Conservation (phyloP, 345 rosid genomes). For the Populus davidiana region DNA sequence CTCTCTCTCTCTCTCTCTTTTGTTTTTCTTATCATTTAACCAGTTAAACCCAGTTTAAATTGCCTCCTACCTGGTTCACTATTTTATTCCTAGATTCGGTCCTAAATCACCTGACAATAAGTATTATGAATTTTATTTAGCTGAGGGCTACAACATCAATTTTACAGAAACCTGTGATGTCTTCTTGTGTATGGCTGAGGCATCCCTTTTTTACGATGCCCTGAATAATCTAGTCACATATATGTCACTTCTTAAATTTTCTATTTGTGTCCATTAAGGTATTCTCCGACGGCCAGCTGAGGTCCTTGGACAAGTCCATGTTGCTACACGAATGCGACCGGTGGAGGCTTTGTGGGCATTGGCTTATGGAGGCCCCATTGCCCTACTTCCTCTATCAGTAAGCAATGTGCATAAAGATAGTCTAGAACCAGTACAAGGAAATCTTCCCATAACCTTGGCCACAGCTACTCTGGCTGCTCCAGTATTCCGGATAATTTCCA, state of each 20-base stretch:
- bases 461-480: constrained; percentile 85
- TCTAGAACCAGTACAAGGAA: constrained; percentile 73
- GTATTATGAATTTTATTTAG: neutral
- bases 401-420: constrained; percentile 66
- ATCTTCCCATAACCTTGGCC: constrained; percentile 51
- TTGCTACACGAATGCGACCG: constrained; percentile 81
- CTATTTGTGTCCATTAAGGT: constrained; percentile 46
- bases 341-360: constrained; percentile 95
- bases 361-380: constrained; percentile 96
- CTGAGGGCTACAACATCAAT: neutral
- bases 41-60: neutral
- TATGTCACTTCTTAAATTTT: constrained; percentile 15
- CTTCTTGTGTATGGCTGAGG: constrained; percentile 11
- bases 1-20: no score
- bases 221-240: constrained; percentile 11
- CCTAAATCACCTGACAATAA: neutral
- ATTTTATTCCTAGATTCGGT: neutral
- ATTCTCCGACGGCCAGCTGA: constrained; percentile 85
- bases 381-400: constrained; percentile 82
- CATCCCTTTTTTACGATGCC: constrained; percentile 2
- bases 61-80: neutral
- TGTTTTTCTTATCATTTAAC: neutral
- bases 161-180: neutral
- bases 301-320: constrained; percentile 98
- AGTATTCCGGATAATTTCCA: constrained; percentile 73